Percentiles rank a stretch among this genome's conserved stretches.
Evolutionary conservation across 148 eudicot genomes (phyloP).

Genomic region (Rhododendron kiyosumense): DNA sequence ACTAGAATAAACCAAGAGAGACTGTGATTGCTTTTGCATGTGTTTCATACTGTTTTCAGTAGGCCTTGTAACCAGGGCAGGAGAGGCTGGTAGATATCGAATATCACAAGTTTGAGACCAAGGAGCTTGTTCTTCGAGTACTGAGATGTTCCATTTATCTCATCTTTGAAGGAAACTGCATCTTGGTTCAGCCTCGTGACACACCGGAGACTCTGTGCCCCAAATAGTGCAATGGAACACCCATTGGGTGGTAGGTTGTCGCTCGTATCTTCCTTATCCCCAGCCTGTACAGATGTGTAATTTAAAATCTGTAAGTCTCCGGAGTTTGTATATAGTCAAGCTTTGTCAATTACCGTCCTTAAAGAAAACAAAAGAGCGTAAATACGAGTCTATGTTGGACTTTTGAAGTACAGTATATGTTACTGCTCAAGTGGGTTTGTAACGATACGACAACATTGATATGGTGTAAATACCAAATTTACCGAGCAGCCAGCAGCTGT

Average conservation of each 20-base stretch:
- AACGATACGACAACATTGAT: not conserved
- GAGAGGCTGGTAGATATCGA: constrained; percentile 77
- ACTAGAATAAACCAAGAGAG: not conserved
- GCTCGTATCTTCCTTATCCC: constrained; percentile 76
- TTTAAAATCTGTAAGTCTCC: not conserved
- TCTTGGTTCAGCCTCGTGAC: constrained; percentile 59
- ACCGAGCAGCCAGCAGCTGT: not conserved
- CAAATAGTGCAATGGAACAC: constrained; percentile 73
- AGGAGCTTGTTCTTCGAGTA: constrained; percentile 33
- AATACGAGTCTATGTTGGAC: not conserved
- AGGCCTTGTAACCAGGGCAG: constrained; percentile 52
- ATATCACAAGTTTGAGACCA: constrained; percentile 59
- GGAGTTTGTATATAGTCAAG: constrained; percentile 5
- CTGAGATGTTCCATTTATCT: constrained; percentile 51
- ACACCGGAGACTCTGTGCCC: constrained; percentile 54
- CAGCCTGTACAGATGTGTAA: constrained; percentile 32
- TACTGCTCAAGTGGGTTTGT: not conserved
- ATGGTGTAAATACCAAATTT: not conserved
- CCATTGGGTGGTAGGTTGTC: constrained; percentile 73
- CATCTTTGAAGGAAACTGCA: constrained; percentile 54
- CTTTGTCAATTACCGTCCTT: not conserved
- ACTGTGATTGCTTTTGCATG: not conserved
- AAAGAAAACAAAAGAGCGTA: not conserved
- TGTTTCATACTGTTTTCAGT: constrained; percentile 43
- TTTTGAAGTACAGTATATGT: not conserved